phyloP scores from a whole-genome alignment of 305 asterid genomes.

The Solanum hybrid region DNA sequence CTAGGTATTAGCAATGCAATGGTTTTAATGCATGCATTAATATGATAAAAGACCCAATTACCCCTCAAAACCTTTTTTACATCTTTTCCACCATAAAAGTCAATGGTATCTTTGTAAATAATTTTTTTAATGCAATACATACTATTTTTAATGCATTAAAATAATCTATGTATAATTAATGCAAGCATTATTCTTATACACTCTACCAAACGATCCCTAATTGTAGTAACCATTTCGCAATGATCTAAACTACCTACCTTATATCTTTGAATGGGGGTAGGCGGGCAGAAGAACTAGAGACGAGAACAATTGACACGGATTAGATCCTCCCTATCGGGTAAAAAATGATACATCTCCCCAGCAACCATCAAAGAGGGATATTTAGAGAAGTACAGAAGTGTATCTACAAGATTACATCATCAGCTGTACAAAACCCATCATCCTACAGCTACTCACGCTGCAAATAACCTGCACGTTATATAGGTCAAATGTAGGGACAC shows the following conservation, averaged over 20 bases:
- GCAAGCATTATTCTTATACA: no score
- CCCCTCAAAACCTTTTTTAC: no score
- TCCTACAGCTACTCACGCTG: neutral
- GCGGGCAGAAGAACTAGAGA: neutral
- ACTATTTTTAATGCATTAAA: no score
- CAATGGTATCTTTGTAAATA: no score
- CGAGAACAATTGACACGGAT: neutral
- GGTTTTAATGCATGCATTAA: no score
- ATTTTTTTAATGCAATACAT: no score
- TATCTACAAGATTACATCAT: neutral
- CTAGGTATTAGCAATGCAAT: no score
- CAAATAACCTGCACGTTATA: neutral
- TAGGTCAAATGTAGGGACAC: neutral
- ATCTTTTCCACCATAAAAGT: no score
- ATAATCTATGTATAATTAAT: no score
- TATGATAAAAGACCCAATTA: no score
- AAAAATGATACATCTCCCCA: neutral
- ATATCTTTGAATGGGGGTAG: neutral
- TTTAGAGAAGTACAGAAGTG: neutral
- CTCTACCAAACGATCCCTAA: neutral
- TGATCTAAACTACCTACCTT: neutral
- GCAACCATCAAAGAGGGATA: neutral
- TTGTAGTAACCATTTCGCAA: neutral
- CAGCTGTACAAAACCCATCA: constrained; percentile 1
- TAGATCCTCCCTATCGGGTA: neutral